A percentile compares a stretch with the other conserved stretches of the same genome.
Evolutionary conservation across 1,139 yeast genomes (phyloP).

Genomic region (Yamadazyma spencermartinsiae): DNA sequence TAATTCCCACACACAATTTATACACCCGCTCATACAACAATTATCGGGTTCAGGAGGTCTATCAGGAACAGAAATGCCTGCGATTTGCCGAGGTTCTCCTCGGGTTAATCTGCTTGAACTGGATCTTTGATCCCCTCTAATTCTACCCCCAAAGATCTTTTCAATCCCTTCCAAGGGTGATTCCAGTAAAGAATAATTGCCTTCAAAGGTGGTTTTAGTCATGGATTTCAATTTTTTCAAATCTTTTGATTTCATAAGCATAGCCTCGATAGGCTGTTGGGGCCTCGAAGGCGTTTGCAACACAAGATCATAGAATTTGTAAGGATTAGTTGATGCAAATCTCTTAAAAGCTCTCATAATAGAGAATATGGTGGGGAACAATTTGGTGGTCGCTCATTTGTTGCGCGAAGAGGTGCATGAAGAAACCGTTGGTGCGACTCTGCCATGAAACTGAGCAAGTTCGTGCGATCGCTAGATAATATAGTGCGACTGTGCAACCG

Average conservation of each 20-base stretch:
- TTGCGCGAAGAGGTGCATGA: not conserved
- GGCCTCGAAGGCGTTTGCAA: slow-evolving; percentile 36
- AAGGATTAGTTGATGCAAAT: not conserved
- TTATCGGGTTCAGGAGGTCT: slow-evolving; percentile 89
- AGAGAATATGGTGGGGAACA: not conserved
- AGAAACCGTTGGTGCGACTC: too few species aligned
- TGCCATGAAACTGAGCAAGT: too few species aligned
- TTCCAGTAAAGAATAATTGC: slow-evolving; percentile 39
- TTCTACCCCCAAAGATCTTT: slow-evolving; percentile 57
- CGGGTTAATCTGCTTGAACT: slow-evolving; percentile 51
- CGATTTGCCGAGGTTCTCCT: slow-evolving; percentile 50
- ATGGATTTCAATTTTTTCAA: slow-evolving; percentile 20
- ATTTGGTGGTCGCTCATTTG: too few species aligned
- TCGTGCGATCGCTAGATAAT: too few species aligned
- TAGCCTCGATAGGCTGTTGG: slow-evolving; percentile 26
- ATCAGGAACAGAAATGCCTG: slow-evolving; percentile 76
- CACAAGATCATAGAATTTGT: slow-evolving; percentile 40
- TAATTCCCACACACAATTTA: slow-evolving; percentile 95
- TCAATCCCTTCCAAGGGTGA: slow-evolving; percentile 51
- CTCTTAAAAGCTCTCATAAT: slow-evolving; percentile 1
- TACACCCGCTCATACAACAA: slow-evolving; percentile 97
- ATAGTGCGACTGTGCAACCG: too few species aligned
- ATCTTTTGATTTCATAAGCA: slow-evolving; percentile 25
- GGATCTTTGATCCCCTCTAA: slow-evolving; percentile 53
- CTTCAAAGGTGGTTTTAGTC: slow-evolving; percentile 41